Evolutionary conservation across 805 yeast species (phyloP).

Genomic region (Ogataea henricii): DNA sequence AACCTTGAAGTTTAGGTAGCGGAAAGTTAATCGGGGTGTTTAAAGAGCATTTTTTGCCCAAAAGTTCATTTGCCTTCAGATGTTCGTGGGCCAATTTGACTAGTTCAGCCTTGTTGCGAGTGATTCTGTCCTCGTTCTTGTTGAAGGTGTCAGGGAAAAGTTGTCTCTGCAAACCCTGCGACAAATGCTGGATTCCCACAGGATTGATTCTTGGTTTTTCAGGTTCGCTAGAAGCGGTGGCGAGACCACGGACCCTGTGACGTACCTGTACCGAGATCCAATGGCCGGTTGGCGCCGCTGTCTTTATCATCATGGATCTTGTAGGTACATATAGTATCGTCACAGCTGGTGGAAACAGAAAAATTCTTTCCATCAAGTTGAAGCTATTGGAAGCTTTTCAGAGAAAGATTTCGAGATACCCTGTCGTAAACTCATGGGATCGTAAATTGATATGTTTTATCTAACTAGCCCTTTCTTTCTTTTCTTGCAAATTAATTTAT

Average conservation of each 20-base stretch:
- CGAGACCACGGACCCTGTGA: not conserved
- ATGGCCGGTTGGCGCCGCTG: not conserved
- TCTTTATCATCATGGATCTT: not conserved
- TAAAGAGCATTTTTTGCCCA: constrained; percentile 71
- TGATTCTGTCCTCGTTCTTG: constrained; percentile 24
- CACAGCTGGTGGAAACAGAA: not conserved
- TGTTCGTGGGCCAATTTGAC: constrained; percentile 60
- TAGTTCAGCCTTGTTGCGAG: constrained; percentile 36
- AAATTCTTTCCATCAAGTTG: not conserved
- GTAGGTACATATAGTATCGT: not conserved
- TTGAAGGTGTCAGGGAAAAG: constrained; percentile 52
- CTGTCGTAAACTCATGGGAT: too few relatives aligned
- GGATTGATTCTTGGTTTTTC: constrained; percentile 63
- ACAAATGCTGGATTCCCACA: constrained; percentile 79
- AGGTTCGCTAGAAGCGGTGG: not conserved
- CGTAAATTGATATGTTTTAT: too few relatives aligned
- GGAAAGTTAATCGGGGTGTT: constrained; percentile 58
- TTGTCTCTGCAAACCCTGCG: constrained; percentile 57
- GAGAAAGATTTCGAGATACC: not conserved
- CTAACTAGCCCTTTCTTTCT: too few relatives aligned
- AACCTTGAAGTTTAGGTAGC: constrained; percentile 76
- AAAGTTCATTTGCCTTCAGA: constrained; percentile 60
- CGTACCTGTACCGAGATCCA: not conserved
- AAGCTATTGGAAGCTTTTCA: not conserved
- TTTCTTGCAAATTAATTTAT: too few relatives aligned